These are phyloP conservation scores for Aspergillus unguis DNA, from an alignment of 2,329 filamentous ascomycete species.

Conservation along the genomic window DNA sequence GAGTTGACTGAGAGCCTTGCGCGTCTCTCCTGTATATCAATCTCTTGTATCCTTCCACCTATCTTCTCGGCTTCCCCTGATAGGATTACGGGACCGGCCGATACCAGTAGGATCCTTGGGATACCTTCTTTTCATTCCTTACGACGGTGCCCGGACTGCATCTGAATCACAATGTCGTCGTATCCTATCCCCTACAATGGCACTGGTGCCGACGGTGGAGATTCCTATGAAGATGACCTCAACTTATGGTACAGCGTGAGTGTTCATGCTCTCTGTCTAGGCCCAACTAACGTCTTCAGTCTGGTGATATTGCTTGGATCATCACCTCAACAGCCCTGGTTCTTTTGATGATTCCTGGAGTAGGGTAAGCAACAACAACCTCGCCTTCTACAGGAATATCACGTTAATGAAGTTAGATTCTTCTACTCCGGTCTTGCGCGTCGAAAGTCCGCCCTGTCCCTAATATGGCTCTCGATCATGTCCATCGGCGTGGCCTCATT, in stretches of 20 bases:
- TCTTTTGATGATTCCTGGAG: conserved; percentile 87
- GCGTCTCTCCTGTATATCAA: conserved; percentile 5
- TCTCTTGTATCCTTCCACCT: not conserved
- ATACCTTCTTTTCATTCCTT: conserved; percentile 13
- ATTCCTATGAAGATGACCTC: conserved; percentile 65
- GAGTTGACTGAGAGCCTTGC: conserved; percentile 1
- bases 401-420: conserved; percentile 53
- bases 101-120: conserved; percentile 10
- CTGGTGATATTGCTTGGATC: conserved; percentile 80
- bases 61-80: not conserved
- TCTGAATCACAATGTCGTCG: conserved; percentile 29
- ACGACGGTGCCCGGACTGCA: conserved; percentile 2
- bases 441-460: conserved; percentile 80
- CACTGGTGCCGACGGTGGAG: conserved; percentile 55
- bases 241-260: conserved; percentile 73
- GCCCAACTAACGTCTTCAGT: conserved; percentile 43
- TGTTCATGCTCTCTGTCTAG: not conserved
- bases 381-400: not conserved
- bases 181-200: conserved; percentile 57
- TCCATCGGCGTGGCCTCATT: conserved; percentile 75
- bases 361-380: conserved; percentile 54
- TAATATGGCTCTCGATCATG: conserved; percentile 83
- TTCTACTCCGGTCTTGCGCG: conserved; percentile 90
- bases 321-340: conserved; percentile 73
- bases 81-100: conserved; percentile 4